phyloP scores from a whole-genome alignment of 495 filamentous ascomycete genomes.

The Aspergillus cavernicola region DNA sequence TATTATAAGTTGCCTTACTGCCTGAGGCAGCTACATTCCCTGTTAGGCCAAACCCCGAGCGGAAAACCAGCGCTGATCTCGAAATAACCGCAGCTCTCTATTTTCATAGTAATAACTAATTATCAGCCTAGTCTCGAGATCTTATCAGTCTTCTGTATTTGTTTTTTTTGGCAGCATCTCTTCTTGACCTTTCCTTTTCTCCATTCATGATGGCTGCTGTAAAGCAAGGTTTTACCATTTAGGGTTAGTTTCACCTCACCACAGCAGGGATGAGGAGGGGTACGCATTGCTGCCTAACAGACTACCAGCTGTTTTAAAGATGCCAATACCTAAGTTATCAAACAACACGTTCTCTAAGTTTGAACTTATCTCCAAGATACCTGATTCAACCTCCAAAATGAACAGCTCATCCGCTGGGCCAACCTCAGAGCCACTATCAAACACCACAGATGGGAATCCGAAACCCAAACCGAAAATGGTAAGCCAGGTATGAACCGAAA shows the following conservation, averaged over 20 bases:
- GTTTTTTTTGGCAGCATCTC: no score
- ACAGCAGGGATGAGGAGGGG: background rate
- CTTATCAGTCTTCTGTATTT: no score
- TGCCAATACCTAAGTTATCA: background rate
- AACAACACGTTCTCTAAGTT: background rate
- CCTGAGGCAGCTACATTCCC: no score
- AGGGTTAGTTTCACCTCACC: background rate
- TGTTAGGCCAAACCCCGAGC: no score
- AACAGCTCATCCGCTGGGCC: background rate
- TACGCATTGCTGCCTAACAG: background rate
- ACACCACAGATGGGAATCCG: background rate
- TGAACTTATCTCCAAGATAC: background rate
- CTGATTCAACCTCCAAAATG: background rate
- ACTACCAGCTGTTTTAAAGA: background rate
- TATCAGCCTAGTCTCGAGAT: no score
- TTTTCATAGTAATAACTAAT: no score
- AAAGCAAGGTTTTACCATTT: no score
- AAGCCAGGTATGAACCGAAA: background rate
- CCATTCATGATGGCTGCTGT: no score
- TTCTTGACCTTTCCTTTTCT: no score
- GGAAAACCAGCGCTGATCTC: no score
- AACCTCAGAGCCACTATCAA: background rate
- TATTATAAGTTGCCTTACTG: no score
- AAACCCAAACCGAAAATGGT: background rate
- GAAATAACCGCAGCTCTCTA: no score